These are phyloP conservation scores for Peniophora sp. DNA, from an alignment of 1,284 basidiomycete species.

Conservation along the genomic window DNA sequence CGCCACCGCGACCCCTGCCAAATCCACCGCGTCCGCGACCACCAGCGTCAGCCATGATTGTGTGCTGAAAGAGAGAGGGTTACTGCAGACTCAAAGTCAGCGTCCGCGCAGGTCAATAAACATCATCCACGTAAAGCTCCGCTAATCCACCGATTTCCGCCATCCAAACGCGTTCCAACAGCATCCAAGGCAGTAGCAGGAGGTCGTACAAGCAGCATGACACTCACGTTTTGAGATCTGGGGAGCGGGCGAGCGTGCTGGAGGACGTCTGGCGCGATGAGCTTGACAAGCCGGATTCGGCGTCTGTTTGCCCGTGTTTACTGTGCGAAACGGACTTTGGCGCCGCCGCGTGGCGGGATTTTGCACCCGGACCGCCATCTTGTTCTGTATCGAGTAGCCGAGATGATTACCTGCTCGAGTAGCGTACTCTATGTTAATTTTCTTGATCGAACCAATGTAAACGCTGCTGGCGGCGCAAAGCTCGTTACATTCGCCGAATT, in stretches of 20 bases:
- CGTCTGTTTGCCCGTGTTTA: no score
- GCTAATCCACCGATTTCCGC: slow-evolving; percentile 14
- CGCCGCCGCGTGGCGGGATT: no score
- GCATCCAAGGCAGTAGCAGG: slow-evolving; percentile 1
- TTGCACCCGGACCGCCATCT: no score
- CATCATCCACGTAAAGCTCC: slow-evolving; percentile 9
- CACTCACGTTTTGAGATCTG: slow-evolving; percentile 12
- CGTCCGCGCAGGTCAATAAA: slow-evolving; percentile 1
- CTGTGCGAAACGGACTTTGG: no score
- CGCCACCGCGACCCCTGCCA: slow-evolving; percentile 76
- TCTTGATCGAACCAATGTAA: no score
- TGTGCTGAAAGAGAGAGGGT: slow-evolving; percentile 10
- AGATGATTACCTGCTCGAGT: no score
- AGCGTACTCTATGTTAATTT: no score
- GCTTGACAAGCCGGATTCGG: no score
- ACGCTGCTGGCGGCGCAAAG: no score
- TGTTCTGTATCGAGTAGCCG: no score
- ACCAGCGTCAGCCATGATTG: slow-evolving; percentile 68
- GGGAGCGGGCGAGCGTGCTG: slow-evolving; percentile 12
- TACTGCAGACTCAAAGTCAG: slow-evolving; percentile 16
- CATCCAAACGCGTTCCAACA: slow-evolving; percentile 4
- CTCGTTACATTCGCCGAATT: no score
- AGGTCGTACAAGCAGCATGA: neutral
- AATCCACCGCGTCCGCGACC: slow-evolving; percentile 79
- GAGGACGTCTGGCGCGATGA: slow-evolving; percentile 12